phyloP scores from a whole-genome alignment of 192 early-diverging fungal species.

The Gryganskiella cystojenkinii region DNA sequence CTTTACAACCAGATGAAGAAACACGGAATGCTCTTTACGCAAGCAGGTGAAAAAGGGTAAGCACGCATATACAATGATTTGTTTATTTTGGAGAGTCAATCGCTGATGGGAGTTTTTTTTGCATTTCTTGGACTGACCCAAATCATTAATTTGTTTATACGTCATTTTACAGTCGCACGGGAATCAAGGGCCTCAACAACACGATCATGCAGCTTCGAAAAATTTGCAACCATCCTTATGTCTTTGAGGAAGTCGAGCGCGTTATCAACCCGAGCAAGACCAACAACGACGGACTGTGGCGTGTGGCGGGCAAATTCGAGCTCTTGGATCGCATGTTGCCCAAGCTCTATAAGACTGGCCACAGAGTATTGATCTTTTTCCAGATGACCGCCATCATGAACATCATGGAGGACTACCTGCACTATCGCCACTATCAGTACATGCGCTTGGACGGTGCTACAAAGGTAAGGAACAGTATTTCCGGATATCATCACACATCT shows the following conservation, averaged over 20 bases:
- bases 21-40: conserved; percentile 77
- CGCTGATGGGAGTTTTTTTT: too few relatives aligned
- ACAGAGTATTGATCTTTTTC: conserved; percentile 90
- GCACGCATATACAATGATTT: too few relatives aligned
- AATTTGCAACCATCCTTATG: conserved; percentile 90
- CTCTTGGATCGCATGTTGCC: conserved; percentile 84
- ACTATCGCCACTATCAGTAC: conserved; percentile 73
- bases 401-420: conserved; percentile 85
- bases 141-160: too few relatives aligned
- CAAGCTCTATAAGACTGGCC: conserved; percentile 77
- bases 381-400: conserved; percentile 89
- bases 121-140: too few relatives aligned
- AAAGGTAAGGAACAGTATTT: conserved; percentile 19
- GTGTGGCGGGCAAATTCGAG: conserved; percentile 79
- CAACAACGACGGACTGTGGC: conserved; percentile 76
- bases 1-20: conserved; percentile 90
- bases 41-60: conserved; percentile 72
- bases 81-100: too few relatives aligned
- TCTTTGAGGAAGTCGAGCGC: conserved; percentile 82
- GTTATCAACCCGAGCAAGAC: conserved; percentile 74
- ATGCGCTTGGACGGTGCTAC: conserved; percentile 85
- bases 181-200: conserved; percentile 81
- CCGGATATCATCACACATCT: too few relatives aligned
- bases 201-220: conserved; percentile 92
- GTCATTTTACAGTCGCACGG: conserved; percentile 63